Evolutionary conservation across 805 yeast species (phyloP).

Genomic region (Wickerhamiella shivajii): DNA sequence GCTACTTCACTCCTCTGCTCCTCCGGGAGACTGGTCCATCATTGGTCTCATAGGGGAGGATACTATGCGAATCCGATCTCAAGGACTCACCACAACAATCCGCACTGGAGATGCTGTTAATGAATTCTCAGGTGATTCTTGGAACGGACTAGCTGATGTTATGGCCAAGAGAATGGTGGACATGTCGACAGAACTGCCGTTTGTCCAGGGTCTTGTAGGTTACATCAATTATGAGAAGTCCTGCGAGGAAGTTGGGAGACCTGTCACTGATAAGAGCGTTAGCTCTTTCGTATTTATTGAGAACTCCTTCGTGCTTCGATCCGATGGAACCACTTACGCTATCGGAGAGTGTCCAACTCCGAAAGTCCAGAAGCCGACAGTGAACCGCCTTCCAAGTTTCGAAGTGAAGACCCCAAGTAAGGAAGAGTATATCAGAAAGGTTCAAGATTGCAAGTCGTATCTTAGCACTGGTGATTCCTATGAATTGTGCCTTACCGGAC

Average conservation of each 20-base stretch:
- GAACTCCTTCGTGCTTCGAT: conserved; percentile 11
- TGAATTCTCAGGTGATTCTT: neutral
- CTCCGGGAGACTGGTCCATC: conserved; percentile 80
- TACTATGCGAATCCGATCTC: conserved; percentile 15
- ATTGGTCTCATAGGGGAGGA: conserved; percentile 39
- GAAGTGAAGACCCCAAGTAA: conserved; percentile 33
- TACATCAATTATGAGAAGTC: conserved; percentile 76
- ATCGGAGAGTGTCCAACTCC: too few species aligned
- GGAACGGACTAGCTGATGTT: conserved; percentile 10
- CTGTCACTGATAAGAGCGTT: conserved; percentile 13
- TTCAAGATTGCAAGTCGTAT: conserved; percentile 48
- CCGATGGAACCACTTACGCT: neutral
- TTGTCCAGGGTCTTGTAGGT: conserved; percentile 86
- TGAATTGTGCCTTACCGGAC: conserved; percentile 80
- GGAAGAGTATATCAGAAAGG: conserved; percentile 38
- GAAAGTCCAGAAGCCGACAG: neutral
- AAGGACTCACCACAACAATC: conserved; percentile 8
- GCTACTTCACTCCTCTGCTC: conserved; percentile 60
- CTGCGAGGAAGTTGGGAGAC: conserved; percentile 13
- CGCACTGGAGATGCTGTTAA: conserved; percentile 11
- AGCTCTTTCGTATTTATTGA: conserved; percentile 16
- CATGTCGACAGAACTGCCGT: conserved; percentile 40
- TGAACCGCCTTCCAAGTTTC: conserved; percentile 12
- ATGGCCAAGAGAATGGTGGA: conserved; percentile 15
- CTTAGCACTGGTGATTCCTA: conserved; percentile 78